Evolutionary conservation across 345 rosid species (phyloP), one percentile per base, ranked within the genome.

Genomic region (Dipteronia dyeriana): DNA sequence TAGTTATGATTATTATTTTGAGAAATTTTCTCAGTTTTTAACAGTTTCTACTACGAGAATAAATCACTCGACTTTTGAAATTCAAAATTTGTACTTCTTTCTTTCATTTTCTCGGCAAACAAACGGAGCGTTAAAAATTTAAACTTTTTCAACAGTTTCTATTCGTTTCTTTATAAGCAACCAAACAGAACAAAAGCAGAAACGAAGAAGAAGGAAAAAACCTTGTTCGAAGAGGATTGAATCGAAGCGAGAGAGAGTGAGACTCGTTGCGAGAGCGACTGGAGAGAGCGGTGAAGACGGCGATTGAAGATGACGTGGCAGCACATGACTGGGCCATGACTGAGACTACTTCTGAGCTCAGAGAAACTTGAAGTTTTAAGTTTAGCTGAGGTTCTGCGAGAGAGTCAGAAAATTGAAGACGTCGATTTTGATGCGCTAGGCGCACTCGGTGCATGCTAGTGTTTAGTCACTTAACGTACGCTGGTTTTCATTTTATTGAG

Each of bases 291-390:
- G 51, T 10, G 65, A 75, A 29, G 7, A 31, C 14, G 71, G 71
- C 11, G 39, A 57, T 38, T 20, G 78, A 53, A 51, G 78, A 66
- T 66, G 41, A 66, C 38, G 71, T 54, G 22, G 78, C 64, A 65
- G 63, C 78, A 51, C 71, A 66, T 31, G 78, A 66, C 66, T 75
- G 78, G 23, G 64, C 71, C 78, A 75, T 75, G 38, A 16, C 26
- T 34, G 11, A n/a, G 25, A 4, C 12, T 23, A 4, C 12, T 23
- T 31, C 11, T 9, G 12, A 10, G 22, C 5, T 10, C 3, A 34
- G 68, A 25, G 26, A 19, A 16, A 14, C 1, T 68, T 0, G 9
- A 22, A 59, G 38, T 20, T 75, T 66, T 34, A 4, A 34, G 38
- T 5, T 34, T 66, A 51, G 64, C 23, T 20, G 78, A 22, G 53